A percentile compares a stretch with the other conserved stretches of the same genome.
phyloP scores from a whole-genome alignment of 202 grass and related monocot species.

The Panicum virgatum region DNA sequence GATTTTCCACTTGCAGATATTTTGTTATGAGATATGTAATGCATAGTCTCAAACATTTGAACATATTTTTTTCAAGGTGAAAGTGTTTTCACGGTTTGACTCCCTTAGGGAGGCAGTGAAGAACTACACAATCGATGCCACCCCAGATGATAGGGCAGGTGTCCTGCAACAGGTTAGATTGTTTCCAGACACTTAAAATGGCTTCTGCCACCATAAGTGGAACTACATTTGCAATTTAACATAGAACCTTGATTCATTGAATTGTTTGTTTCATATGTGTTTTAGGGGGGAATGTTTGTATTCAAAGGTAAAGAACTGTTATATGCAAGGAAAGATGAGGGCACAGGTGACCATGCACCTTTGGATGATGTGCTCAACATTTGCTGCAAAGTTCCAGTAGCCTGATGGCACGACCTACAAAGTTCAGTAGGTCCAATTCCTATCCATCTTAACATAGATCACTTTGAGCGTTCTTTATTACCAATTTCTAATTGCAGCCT shows the following conservation, averaged over 20 bases:
- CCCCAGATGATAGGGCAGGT: slow-evolving; percentile 71
- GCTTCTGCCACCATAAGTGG: background rate
- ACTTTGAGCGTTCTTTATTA: background rate
- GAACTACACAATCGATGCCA: slow-evolving; percentile 86
- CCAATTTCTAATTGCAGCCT: background rate
- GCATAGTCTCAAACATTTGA: slow-evolving; percentile 21
- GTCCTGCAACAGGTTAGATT: slow-evolving; percentile 80
- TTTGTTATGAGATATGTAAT: slow-evolving; percentile 30
- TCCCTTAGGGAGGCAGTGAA: slow-evolving; percentile 73
- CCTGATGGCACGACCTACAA: slow-evolving; percentile 30
- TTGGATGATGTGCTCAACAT: slow-evolving; percentile 61
- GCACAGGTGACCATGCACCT: slow-evolving; percentile 81
- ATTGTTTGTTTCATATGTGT: slow-evolving; percentile 15
- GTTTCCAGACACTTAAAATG: background rate
- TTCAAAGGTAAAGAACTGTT: slow-evolving; percentile 84
- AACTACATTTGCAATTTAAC: slow-evolving; percentile 9
- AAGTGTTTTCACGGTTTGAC: slow-evolving; percentile 82
- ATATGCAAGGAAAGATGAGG: slow-evolving; percentile 92
- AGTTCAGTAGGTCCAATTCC: background rate
- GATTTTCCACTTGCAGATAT: slow-evolving; percentile 16
- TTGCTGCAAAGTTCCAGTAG: slow-evolving; percentile 59
- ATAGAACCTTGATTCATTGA: background rate
- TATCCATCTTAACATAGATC: background rate
- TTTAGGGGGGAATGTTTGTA: slow-evolving; percentile 86
- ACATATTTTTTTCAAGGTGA: slow-evolving; percentile 48